Conservation (phyloP, 1,139 yeast species). For the Candida sojae region DNA sequence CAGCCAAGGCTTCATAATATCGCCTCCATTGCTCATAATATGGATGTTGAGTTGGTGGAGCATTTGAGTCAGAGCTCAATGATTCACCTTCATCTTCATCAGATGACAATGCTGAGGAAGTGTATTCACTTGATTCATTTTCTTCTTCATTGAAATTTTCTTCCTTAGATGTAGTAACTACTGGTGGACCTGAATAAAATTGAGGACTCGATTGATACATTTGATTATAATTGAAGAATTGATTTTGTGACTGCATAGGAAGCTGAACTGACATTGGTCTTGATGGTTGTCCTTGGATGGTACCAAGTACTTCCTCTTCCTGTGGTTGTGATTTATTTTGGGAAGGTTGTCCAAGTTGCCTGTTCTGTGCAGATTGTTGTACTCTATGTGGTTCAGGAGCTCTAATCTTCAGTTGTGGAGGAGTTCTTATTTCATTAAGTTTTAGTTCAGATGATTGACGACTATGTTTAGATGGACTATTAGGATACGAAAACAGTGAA, state of each 20-base stretch:
- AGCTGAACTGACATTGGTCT: too few relatives aligned
- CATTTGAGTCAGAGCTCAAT: constrained; percentile 11
- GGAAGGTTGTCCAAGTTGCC: too few relatives aligned
- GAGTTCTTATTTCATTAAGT: background rate
- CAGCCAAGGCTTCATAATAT: constrained; percentile 27
- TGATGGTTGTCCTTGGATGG: too few relatives aligned
- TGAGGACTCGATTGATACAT: constrained; percentile 1
- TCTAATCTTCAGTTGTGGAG: background rate
- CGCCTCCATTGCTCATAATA: constrained; percentile 32
- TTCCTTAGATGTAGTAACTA: background rate
- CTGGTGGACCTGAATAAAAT: background rate
- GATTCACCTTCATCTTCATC: constrained; percentile 18
- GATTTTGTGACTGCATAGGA: background rate
- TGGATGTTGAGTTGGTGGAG: constrained; percentile 19
- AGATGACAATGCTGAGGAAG: background rate
- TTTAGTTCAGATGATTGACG: background rate
- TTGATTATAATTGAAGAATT: background rate
- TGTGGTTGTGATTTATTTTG: background rate
- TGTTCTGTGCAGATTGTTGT: background rate
- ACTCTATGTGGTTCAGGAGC: background rate
- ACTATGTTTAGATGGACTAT: background rate
- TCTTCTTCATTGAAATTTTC: constrained; percentile 5
- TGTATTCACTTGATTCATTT: background rate
- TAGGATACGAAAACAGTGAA: background rate
- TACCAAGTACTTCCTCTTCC: background rate